Conservation (phyloP, 202 grass and related monocot species). For the Carex arenaria region DNA sequence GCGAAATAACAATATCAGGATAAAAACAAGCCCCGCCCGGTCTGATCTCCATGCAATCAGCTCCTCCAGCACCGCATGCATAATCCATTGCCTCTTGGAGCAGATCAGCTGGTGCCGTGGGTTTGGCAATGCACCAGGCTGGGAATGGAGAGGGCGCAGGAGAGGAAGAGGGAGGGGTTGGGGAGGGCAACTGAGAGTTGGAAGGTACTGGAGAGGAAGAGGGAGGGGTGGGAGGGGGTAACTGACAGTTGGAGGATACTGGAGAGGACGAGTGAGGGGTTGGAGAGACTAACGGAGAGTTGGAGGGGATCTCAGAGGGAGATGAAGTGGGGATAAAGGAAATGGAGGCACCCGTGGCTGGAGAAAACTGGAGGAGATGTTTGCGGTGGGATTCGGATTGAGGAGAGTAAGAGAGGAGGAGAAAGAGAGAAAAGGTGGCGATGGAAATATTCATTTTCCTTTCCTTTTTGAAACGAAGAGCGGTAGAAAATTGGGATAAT, state of each 20-base stretch:
- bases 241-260: not conserved
- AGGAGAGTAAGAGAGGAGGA: slow-evolving; percentile 8
- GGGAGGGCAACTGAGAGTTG: not conserved
- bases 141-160: not conserved
- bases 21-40: slow-evolving; percentile 44
- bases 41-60: slow-evolving; percentile 42
- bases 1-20: slow-evolving; percentile 41
- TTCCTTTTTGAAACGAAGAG: not conserved
- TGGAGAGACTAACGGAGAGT: not conserved
- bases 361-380: slow-evolving; percentile 21
- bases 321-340: slow-evolving; percentile 13
- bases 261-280: not conserved
- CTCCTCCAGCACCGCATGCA: slow-evolving; percentile 40
- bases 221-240: not conserved
- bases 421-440: slow-evolving; percentile 1
- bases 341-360: slow-evolving; percentile 6
- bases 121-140: slow-evolving; percentile 54
- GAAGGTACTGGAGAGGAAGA: not conserved
- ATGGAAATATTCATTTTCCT: slow-evolving; percentile 3
- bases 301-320: slow-evolving; percentile 22
- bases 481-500: not conserved
- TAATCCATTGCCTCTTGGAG: slow-evolving; percentile 69
- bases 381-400: not conserved
- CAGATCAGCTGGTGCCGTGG: slow-evolving; percentile 35
- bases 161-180: not conserved